Percentiles rank a stretch among this genome's conserved stretches.
These are phyloP conservation scores for Nelumbo lutea DNA, from an alignment of 164 flowering plant genomes.

Conservation along the genomic window DNA sequence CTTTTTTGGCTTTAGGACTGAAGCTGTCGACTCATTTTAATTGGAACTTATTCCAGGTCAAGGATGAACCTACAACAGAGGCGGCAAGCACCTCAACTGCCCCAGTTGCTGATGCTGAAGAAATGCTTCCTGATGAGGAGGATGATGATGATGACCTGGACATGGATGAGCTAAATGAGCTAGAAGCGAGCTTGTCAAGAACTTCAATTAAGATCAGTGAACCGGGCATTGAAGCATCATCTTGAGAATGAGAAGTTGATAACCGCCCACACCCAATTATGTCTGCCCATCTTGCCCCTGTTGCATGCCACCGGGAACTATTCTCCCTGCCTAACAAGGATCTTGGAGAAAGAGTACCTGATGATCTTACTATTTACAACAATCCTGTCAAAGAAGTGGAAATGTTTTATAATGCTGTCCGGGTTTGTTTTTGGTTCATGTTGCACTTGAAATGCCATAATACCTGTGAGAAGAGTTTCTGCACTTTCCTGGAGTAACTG, in stretches of 20 bases:
- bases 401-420: background rate
- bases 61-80: slow-evolving; percentile 30
- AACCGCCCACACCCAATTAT: background rate
- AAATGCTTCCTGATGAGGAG: slow-evolving; percentile 30
- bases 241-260: background rate
- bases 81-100: slow-evolving; percentile 57
- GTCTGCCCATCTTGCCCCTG: no score
- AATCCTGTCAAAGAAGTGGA: background rate
- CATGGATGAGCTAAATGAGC: slow-evolving; percentile 77
- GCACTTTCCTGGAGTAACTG: no score
- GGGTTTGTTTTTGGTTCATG: background rate
- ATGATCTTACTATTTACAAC: background rate
- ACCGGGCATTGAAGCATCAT: slow-evolving; percentile 28
- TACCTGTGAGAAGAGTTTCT: no score
- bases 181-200: slow-evolving; percentile 77
- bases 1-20: no score
- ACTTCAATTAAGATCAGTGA: slow-evolving; percentile 63
- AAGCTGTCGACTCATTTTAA: no score
- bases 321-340: background rate
- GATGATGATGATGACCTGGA: slow-evolving; percentile 73
- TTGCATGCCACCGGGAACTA: background rate
- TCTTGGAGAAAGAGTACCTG: background rate
- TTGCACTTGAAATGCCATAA: background rate
- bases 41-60: slow-evolving; percentile 29
- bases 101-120: slow-evolving; percentile 35